These are phyloP conservation scores for Penicillium canescens DNA, from an alignment of 495 filamentous ascomycete species.

Conservation along the genomic window DNA sequence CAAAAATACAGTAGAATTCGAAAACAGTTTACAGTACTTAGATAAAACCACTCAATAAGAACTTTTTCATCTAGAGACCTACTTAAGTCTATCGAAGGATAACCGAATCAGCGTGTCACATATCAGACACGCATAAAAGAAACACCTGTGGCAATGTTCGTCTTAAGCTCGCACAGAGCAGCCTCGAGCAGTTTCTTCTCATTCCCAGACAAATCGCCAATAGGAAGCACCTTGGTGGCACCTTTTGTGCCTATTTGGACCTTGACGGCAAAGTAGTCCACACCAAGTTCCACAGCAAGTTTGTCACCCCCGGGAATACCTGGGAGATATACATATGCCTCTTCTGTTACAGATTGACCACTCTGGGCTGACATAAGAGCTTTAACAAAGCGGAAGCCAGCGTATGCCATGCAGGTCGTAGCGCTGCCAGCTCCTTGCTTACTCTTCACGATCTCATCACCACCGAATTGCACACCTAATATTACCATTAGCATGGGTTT, in stretches of 20 bases:
- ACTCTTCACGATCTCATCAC: slow-evolving; percentile 90
- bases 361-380: slow-evolving; percentile 69
- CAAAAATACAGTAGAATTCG: no score
- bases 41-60: no score
- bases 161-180: slow-evolving; percentile 56
- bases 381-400: slow-evolving; percentile 79
- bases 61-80: no score
- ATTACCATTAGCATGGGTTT: neutral
- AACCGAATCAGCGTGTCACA: neutral
- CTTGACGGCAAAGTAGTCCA: slow-evolving; percentile 44
- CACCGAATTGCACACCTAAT: slow-evolving; percentile 73
- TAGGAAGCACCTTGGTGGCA: slow-evolving; percentile 1
- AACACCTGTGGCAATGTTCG: slow-evolving; percentile 6
- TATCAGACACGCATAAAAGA: neutral
- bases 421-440: slow-evolving; percentile 86
- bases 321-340: slow-evolving; percentile 78
- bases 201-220: slow-evolving; percentile 58
- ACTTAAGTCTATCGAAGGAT: no score
- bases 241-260: slow-evolving; percentile 2
- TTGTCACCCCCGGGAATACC: slow-evolving; percentile 76
- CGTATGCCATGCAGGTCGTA: slow-evolving; percentile 90
- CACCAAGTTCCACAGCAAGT: slow-evolving; percentile 76
- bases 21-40: no score
- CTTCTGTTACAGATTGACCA: slow-evolving; percentile 5
- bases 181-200: slow-evolving; percentile 78